Conservation (phyloP, 1,139 yeast species). For the Pichia cactophila region DNA sequence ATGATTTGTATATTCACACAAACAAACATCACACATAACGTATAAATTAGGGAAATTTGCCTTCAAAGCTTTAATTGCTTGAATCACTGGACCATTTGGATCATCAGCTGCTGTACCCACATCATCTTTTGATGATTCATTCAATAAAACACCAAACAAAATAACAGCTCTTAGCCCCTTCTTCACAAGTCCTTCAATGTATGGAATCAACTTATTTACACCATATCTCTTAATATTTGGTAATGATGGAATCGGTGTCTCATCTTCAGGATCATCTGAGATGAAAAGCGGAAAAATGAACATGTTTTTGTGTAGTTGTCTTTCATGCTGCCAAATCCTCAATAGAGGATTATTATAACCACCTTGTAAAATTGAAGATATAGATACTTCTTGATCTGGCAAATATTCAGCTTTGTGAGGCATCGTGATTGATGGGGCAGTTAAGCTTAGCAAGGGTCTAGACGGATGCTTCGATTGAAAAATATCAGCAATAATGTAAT, state of each 20-base stretch:
- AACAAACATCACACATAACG: constrained; percentile 89
- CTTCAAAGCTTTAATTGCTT: constrained; percentile 59
- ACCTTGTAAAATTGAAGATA: constrained; percentile 81
- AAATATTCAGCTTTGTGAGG: constrained; percentile 62
- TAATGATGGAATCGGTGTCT: constrained; percentile 59
- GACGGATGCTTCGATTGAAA: no score
- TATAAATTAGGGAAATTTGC: constrained; percentile 70
- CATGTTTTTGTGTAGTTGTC: constrained; percentile 79
- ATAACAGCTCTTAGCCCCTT: constrained; percentile 86
- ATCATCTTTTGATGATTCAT: constrained; percentile 67
- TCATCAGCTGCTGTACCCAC: constrained; percentile 91
- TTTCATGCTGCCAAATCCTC: constrained; percentile 85
- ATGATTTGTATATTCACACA: constrained; percentile 93
- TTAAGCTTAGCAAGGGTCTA: no score
- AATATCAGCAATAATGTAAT: no score
- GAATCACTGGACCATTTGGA: constrained; percentile 92
- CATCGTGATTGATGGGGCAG: constrained; percentile 3
- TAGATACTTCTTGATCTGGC: constrained; percentile 47
- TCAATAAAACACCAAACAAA: constrained; percentile 84
- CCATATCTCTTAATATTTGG: constrained; percentile 91
- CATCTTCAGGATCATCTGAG: constrained; percentile 78
- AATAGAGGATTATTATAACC: constrained; percentile 89
- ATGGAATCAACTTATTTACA: constrained; percentile 67
- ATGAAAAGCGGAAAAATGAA: constrained; percentile 89
- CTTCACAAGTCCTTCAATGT: constrained; percentile 56